A percentile compares a stretch with the other conserved stretches of the same genome.
Conservation (phyloP, 495 filamentous ascomycete genomes). For the Penicillium herquei region DNA sequence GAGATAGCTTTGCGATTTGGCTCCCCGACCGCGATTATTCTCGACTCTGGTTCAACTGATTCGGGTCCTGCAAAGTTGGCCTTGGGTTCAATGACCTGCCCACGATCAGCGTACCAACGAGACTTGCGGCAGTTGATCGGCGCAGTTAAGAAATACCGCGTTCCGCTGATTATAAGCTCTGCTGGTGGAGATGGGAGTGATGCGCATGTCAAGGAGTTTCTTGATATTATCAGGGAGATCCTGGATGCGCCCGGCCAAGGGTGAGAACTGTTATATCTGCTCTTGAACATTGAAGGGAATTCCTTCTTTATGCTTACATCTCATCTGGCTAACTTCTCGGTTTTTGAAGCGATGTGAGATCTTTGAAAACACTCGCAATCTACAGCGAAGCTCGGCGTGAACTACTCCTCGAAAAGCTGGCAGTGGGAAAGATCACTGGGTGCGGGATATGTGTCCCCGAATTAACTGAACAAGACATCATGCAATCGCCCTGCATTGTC, state of each 20-base stretch:
- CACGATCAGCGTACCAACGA: conserved; percentile 33
- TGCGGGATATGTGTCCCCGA: not conserved
- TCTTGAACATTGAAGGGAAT: not conserved
- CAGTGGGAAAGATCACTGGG: not conserved
- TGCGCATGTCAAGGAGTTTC: conserved; percentile 41
- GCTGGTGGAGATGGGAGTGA: conserved; percentile 49
- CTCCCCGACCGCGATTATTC: conserved; percentile 44
- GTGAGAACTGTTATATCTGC: not conserved
- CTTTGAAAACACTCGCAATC: not conserved
- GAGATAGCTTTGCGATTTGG: conserved; percentile 8
- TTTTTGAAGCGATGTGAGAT: not conserved
- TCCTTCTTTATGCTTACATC: not conserved
- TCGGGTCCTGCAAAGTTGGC: conserved; percentile 46
- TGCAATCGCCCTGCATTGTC: not conserved
- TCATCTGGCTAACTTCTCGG: not conserved
- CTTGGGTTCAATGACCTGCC: conserved; percentile 31
- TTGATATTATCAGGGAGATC: conserved; percentile 33
- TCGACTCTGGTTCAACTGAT: conserved; percentile 51
- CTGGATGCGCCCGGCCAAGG: not conserved
- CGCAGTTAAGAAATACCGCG: conserved; percentile 23
- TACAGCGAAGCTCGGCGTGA: not conserved
- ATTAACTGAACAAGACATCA: not conserved
- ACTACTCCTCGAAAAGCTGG: not conserved
- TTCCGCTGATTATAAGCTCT: conserved; percentile 45
- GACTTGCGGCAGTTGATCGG: conserved; percentile 40